These are phyloP conservation scores for Scalesia atractyloides DNA, from an alignment of 129 eudicot genomes.

Conservation along the genomic window DNA sequence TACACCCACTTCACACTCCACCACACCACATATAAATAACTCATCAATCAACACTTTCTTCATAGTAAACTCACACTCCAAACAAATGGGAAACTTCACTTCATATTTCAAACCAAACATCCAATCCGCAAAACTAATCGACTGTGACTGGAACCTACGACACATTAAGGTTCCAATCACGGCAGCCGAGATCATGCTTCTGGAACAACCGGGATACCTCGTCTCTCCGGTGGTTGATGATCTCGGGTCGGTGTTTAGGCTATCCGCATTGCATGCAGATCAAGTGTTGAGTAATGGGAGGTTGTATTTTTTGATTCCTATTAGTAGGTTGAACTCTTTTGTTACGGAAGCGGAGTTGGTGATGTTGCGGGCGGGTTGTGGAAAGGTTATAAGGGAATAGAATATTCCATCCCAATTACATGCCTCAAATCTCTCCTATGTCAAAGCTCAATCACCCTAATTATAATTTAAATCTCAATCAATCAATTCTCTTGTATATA, in stretches of 20 bases:
- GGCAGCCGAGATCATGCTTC: slow-evolving; percentile 57
- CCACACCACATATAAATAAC: background rate
- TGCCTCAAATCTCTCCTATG: too few relatives aligned
- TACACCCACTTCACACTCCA: slow-evolving; percentile 9
- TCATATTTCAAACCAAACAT: slow-evolving; percentile 18
- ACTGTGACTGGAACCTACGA: slow-evolving; percentile 29
- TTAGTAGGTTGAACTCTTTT: slow-evolving; percentile 36
- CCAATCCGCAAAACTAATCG: slow-evolving; percentile 39
- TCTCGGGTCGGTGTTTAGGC: slow-evolving; percentile 23
- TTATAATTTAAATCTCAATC: too few relatives aligned
- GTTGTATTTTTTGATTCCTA: slow-evolving; percentile 46
- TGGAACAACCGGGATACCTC: slow-evolving; percentile 50
- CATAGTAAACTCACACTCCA: too few relatives aligned
- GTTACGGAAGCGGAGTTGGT: slow-evolving; percentile 42
- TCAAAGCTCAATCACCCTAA: too few relatives aligned
- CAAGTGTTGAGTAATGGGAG: slow-evolving; percentile 27
- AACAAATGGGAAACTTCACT: slow-evolving; percentile 42
- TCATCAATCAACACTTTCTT: background rate
- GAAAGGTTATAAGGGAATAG: too few relatives aligned
- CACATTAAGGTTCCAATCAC: slow-evolving; percentile 36
- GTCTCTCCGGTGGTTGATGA: slow-evolving; percentile 33
- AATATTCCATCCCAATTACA: too few relatives aligned
- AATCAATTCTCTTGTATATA: too few relatives aligned
- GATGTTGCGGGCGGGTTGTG: slow-evolving; percentile 20
- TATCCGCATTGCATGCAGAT: slow-evolving; percentile 49